Percentiles rank a stretch among this genome's conserved stretches.
phyloP scores from a whole-genome alignment of 495 filamentous ascomycete species.

The Penicillium lagena region DNA sequence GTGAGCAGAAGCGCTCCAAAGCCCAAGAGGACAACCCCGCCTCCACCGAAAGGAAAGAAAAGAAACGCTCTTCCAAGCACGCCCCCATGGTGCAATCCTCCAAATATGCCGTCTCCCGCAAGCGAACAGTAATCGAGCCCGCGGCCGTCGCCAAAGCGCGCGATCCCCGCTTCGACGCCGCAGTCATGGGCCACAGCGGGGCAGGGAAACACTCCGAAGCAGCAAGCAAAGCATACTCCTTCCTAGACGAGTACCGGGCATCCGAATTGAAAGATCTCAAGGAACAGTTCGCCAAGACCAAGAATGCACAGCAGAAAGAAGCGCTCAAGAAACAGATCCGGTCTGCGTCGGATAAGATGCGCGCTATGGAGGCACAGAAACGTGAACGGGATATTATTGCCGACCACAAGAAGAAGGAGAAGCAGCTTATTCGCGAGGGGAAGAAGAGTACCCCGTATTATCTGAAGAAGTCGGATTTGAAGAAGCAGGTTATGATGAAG shows the following conservation, averaged over 20 bases:
- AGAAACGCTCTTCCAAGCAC: conserved; percentile 70
- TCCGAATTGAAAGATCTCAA: conserved; percentile 71
- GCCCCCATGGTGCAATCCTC: conserved; percentile 75
- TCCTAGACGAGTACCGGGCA: conserved; percentile 77
- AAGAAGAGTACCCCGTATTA: conserved; percentile 91
- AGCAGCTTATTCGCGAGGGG: conserved; percentile 72
- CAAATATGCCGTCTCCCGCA: conserved; percentile 75
- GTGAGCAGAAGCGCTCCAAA: conserved; percentile 33
- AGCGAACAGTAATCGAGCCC: conserved; percentile 61
- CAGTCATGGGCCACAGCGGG: conserved; percentile 30
- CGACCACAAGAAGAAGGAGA: conserved; percentile 75
- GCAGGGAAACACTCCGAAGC: conserved; percentile 34
- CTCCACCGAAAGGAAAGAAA: conserved; percentile 30
- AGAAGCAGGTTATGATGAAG: conserved; percentile 73
- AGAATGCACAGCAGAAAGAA: conserved; percentile 55
- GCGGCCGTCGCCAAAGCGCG: conserved; percentile 40
- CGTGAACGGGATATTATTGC: conserved; percentile 56
- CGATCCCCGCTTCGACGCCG: conserved; percentile 83
- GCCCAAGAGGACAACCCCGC: conserved; percentile 26
- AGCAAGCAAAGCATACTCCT: conserved; percentile 66
- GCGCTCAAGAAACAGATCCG: conserved; percentile 58
- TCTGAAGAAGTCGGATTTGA: conserved; percentile 83
- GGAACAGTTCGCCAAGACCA: conserved; percentile 56
- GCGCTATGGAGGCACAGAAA: conserved; percentile 60
- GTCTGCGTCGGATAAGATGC: conserved; percentile 63